Evolutionary conservation across 345 rosid genomes (phyloP).

Genomic region (Citrus australasica): DNA sequence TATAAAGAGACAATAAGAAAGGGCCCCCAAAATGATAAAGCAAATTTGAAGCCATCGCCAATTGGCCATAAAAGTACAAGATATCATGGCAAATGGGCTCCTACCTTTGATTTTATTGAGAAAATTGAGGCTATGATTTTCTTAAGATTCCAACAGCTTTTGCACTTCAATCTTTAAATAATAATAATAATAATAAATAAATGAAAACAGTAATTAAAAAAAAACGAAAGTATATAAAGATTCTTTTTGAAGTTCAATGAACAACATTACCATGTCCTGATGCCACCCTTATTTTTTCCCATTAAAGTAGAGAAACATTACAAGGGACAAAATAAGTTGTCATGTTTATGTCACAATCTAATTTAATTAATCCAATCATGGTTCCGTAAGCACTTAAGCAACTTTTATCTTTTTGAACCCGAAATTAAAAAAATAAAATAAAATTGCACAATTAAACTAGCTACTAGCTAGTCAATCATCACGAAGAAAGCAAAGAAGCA

Average conservation of each 20-base stretch:
- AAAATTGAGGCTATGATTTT: constrained; percentile 12
- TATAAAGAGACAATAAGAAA: neutral
- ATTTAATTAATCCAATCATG: constrained; percentile 7
- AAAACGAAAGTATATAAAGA: neutral
- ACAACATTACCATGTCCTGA: neutral
- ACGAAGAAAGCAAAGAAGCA: neutral
- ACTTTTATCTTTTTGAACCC: neutral
- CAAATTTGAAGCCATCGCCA: neutral
- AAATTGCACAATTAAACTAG: neutral
- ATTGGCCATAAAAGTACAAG: neutral
- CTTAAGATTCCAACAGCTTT: constrained; percentile 21
- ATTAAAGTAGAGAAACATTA: neutral
- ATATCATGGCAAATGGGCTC: neutral
- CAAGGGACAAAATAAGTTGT: constrained; percentile 8
- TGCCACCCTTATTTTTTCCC: neutral
- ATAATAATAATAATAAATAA: neutral
- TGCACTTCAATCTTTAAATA: neutral
- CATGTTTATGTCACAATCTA: constrained; percentile 10
- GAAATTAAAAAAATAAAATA: neutral
- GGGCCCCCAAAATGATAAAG: neutral
- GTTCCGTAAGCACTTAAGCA: constrained; percentile 11
- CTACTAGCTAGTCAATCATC: neutral
- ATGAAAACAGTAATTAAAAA: neutral
- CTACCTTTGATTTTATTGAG: neutral
- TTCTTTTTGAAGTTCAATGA: neutral